A percentile compares a stretch with the other conserved stretches of the same genome.
These are phyloP conservation scores for Phoma sp. DNA, from an alignment of 2,329 filamentous ascomycete genomes.

Conservation along the genomic window DNA sequence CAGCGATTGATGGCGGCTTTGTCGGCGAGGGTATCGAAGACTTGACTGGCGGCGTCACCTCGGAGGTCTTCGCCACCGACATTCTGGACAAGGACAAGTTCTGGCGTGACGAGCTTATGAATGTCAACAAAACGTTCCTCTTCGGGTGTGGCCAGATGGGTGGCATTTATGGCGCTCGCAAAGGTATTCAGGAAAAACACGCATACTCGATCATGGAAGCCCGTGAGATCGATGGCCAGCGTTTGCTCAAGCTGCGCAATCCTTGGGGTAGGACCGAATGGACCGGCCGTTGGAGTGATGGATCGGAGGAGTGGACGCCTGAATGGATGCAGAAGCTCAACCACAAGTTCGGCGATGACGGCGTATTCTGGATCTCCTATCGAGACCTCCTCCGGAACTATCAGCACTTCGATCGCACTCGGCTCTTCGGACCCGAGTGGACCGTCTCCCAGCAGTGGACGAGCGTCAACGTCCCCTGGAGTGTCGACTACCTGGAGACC, in stretches of 20 bases:
- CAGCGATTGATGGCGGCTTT: slow-evolving; percentile 75
- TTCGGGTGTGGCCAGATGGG: slow-evolving; percentile 75
- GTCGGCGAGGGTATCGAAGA: slow-evolving; percentile 69
- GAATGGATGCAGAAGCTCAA: slow-evolving; percentile 76
- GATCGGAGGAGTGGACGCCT: slow-evolving; percentile 82
- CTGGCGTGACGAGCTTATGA: slow-evolving; percentile 80
- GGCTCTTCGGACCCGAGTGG: slow-evolving; percentile 67
- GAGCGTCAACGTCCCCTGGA: slow-evolving; percentile 65
- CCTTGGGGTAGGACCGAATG: slow-evolving; percentile 84
- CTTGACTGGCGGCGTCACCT: slow-evolving; percentile 71
- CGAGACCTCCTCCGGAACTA: slow-evolving; percentile 64
- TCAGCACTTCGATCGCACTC: slow-evolving; percentile 65
- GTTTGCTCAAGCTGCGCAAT: slow-evolving; percentile 62
- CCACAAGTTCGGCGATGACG: slow-evolving; percentile 79
- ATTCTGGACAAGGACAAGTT: slow-evolving; percentile 81
- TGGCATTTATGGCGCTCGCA: slow-evolving; percentile 64
- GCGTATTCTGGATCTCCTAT: slow-evolving; percentile 68
- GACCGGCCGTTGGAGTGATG: slow-evolving; percentile 82
- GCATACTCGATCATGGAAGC: slow-evolving; percentile 66
- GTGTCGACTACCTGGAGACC: slow-evolving; percentile 65
- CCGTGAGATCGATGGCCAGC: slow-evolving; percentile 65
- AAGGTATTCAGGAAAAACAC: slow-evolving; percentile 55
- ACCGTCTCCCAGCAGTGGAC: slow-evolving; percentile 68
- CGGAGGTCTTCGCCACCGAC: slow-evolving; percentile 71
- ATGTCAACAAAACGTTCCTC: slow-evolving; percentile 80